phyloP scores from a whole-genome alignment of 306 rosid genomes.

The Parietaria judaica region DNA sequence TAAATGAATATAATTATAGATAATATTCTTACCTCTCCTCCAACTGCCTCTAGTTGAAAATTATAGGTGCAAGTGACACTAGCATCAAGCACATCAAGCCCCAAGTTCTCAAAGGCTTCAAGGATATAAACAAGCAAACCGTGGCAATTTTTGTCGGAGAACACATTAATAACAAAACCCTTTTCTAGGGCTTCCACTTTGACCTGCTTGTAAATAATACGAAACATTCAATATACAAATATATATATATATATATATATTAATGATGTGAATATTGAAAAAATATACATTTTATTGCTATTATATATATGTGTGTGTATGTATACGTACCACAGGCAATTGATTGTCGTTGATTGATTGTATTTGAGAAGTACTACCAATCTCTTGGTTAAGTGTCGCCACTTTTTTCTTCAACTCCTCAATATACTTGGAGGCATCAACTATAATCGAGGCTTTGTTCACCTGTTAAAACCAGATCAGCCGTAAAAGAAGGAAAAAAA shows the following conservation, averaged over 20 bases:
- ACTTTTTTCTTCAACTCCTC: constrained; percentile 64
- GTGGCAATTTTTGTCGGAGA: constrained; percentile 52
- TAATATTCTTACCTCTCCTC: constrained; percentile 53
- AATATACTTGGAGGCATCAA: constrained; percentile 66
- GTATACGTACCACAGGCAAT: constrained; percentile 38
- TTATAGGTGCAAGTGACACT: constrained; percentile 78
- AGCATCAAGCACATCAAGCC: constrained; percentile 84
- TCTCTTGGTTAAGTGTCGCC: constrained; percentile 41
- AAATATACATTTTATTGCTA: not conserved
- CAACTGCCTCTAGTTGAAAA: constrained; percentile 71
- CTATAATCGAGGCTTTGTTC: constrained; percentile 64
- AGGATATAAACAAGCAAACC: constrained; percentile 64
- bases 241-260: constrained; percentile 5
- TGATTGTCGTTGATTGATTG: constrained; percentile 33
- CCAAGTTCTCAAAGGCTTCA: constrained; percentile 68
- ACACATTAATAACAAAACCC: constrained; percentile 66
- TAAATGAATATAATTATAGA: not conserved
- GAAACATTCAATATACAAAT: too few species aligned
- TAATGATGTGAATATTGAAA: not conserved
- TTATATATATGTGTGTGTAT: not conserved
- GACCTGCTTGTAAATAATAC: constrained; percentile 31
- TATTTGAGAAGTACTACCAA: constrained; percentile 27
- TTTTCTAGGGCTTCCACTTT: constrained; percentile 58
- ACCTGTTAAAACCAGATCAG: constrained; percentile 22
- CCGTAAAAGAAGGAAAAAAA: not conserved